phyloP scores from a whole-genome alignment of 2,329 filamentous ascomycete species.

The Tympanopsis confertula region DNA sequence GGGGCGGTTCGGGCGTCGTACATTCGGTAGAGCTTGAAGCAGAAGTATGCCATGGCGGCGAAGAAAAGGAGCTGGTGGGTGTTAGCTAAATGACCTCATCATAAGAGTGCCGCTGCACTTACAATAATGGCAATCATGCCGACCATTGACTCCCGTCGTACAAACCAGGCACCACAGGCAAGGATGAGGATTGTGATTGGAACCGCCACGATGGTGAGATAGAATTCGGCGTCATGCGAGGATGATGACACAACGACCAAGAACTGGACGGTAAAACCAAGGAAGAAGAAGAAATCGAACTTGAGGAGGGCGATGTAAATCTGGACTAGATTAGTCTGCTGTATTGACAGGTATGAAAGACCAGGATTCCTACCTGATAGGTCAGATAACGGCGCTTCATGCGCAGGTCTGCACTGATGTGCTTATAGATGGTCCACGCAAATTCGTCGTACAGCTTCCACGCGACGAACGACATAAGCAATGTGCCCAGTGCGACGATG shows the following conservation, averaged over 20 bases:
- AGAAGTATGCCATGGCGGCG: conserved; percentile 82
- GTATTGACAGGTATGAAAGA: background rate
- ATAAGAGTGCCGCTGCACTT: background rate
- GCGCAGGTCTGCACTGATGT: conserved; percentile 90
- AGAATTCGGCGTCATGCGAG: conserved; percentile 63
- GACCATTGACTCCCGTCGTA: conserved; percentile 65
- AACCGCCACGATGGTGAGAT: conserved; percentile 77
- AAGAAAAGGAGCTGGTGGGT: conserved; percentile 54
- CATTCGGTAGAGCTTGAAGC: conserved; percentile 97
- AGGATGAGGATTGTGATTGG: conserved; percentile 85
- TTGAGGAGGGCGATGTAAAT: conserved; percentile 96
- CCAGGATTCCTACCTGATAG: conserved; percentile 61
- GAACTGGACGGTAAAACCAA: conserved; percentile 96
- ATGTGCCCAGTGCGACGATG: conserved; percentile 66
- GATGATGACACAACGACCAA: conserved; percentile 71
- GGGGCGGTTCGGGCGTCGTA: conserved; percentile 51
- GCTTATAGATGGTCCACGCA: conserved; percentile 98
- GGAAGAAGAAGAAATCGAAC: conserved; percentile 99
- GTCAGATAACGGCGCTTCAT: conserved; percentile 95
- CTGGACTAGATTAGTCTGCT: conserved; percentile 30
- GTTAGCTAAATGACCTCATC: no score
- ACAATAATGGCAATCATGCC: conserved; percentile 73
- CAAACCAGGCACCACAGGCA: conserved; percentile 72
- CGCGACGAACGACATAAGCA: conserved; percentile 64
- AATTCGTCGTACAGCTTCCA: conserved; percentile 99